Evolutionary conservation across 345 rosid species (phyloP).

Genomic region (Jatropha curcas): DNA sequence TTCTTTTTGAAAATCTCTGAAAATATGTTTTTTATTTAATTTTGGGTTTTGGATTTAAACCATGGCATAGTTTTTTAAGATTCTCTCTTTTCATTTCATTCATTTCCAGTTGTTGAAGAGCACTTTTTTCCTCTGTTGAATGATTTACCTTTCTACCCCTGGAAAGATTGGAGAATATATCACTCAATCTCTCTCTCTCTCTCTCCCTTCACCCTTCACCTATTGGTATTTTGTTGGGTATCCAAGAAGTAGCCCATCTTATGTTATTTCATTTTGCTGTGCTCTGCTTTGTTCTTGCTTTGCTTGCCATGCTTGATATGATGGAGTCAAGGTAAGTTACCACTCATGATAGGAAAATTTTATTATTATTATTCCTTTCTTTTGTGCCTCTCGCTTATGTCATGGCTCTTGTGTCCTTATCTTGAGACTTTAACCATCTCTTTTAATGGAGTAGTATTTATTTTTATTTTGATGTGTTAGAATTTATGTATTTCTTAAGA

Average conservation of each 20-base stretch:
- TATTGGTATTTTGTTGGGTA: background rate
- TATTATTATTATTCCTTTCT: too few species aligned
- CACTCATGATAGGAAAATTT: background rate
- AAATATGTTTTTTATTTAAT: background rate
- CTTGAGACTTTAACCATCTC: slow-evolving; percentile 9
- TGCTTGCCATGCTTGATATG: background rate
- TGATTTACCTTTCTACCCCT: slow-evolving; percentile 31
- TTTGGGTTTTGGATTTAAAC: slow-evolving; percentile 14
- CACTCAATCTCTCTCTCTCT: slow-evolving; percentile 10
- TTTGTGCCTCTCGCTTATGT: background rate
- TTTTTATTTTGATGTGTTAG: background rate
- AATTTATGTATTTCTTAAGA: background rate
- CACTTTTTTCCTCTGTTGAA: background rate
- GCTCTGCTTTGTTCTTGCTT: background rate
- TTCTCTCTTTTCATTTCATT: slow-evolving; percentile 14
- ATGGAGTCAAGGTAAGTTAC: slow-evolving; percentile 11
- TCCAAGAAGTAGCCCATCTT: slow-evolving; percentile 2
- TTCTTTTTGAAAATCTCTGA: background rate
- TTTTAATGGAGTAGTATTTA: background rate
- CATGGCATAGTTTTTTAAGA: slow-evolving; percentile 1
- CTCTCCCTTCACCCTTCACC: slow-evolving; percentile 1
- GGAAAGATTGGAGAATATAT: slow-evolving; percentile 5
- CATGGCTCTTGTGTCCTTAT: slow-evolving; percentile 6
- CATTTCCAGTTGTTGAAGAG: slow-evolving; percentile 15
- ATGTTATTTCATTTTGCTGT: background rate